Conservation (phyloP, 768 basidiomycete genomes). For the Daedalea quercina region DNA sequence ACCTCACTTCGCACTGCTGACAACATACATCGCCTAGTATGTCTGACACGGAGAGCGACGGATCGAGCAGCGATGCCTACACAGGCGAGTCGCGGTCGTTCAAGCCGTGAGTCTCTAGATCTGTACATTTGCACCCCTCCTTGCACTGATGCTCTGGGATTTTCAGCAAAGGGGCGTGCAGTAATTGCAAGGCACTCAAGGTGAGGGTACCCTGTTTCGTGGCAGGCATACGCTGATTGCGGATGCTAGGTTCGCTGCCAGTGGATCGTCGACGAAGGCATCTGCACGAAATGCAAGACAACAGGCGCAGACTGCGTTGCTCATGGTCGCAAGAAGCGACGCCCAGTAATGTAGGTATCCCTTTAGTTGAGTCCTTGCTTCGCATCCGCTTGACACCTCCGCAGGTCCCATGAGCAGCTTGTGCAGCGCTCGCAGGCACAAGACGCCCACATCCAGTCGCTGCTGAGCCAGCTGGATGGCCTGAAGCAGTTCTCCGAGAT, state of each 20-base stretch:
- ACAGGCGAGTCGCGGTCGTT: no score
- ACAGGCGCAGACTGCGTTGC: constrained; percentile 41
- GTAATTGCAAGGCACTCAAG: background rate
- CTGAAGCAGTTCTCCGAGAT: constrained; percentile 5
- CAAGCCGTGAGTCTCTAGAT: no score
- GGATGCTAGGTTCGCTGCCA: constrained; percentile 46
- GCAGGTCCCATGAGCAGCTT: constrained; percentile 49
- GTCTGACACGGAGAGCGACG: no score
- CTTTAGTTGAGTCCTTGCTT: background rate
- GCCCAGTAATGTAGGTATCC: constrained; percentile 43
- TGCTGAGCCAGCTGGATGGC: constrained; percentile 6
- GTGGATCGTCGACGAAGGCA: constrained; percentile 34
- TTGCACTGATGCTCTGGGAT: no score
- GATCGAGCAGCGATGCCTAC: no score
- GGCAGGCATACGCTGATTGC: background rate
- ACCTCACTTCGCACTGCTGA: no score
- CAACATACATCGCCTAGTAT: no score
- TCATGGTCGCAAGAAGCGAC: constrained; percentile 48
- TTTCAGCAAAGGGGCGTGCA: background rate
- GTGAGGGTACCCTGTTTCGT: background rate
- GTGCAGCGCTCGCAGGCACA: constrained; percentile 33
- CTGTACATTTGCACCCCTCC: no score
- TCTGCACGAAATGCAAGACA: constrained; percentile 42
- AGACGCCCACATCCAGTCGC: constrained; percentile 6
- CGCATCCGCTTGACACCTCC: background rate